phyloP scores from a whole-genome alignment of 805 yeast species.

The Nakazawaea ernobii region DNA sequence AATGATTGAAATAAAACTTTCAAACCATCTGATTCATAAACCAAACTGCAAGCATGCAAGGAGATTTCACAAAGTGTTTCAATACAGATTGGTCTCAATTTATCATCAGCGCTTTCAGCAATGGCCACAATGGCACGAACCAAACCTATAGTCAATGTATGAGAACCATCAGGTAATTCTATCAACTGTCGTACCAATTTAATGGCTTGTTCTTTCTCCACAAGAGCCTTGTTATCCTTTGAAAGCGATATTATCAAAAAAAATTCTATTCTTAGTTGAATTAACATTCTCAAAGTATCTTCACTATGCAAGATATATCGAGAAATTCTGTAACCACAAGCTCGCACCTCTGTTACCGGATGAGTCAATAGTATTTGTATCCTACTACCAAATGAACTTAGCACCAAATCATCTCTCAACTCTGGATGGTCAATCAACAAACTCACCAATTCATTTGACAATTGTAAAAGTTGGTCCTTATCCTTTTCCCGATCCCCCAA shows the following conservation, averaged over 20 bases:
- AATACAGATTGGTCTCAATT: constrained; percentile 40
- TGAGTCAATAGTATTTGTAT: constrained; percentile 58
- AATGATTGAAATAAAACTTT: constrained; percentile 38
- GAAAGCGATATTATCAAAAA: constrained; percentile 61
- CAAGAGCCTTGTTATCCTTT: constrained; percentile 43
- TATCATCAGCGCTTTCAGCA: constrained; percentile 50
- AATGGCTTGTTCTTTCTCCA: constrained; percentile 75
- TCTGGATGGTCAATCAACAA: constrained; percentile 52
- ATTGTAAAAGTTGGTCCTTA: constrained; percentile 44
- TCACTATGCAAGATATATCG: constrained; percentile 55
- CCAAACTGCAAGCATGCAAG: constrained; percentile 35
- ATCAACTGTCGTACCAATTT: constrained; percentile 61
- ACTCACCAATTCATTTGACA: constrained; percentile 60
- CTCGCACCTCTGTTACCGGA: constrained; percentile 54
- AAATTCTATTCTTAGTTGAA: constrained; percentile 52
- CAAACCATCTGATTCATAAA: constrained; percentile 40
- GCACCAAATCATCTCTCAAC: constrained; percentile 57
- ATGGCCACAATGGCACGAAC: constrained; percentile 61
- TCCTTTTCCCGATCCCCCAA: constrained; percentile 47
- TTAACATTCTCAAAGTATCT: constrained; percentile 48
- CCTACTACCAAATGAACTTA: constrained; percentile 49
- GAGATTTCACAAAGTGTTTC: constrained; percentile 51
- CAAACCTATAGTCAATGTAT: constrained; percentile 53
- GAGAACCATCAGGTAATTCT: constrained; percentile 46
- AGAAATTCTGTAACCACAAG: constrained; percentile 72